Evolutionary conservation across 106 monocot species (phyloP).

Genomic region (Dioscorea dumetorum): DNA sequence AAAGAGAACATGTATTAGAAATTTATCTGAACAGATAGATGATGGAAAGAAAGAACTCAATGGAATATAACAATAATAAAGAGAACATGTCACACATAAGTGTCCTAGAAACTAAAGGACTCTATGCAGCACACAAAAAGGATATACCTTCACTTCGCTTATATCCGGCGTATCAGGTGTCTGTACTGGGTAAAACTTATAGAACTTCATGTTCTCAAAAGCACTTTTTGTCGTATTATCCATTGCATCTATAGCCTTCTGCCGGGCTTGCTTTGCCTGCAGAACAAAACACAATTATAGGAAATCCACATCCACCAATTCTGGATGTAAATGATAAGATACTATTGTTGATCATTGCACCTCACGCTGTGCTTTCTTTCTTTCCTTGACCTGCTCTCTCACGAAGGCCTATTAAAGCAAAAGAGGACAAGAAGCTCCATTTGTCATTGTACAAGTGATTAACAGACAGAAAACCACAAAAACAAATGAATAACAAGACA

Average conservation of each 20-base stretch:
- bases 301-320: background rate
- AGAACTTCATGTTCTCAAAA: conserved; percentile 75
- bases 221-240: conserved; percentile 59
- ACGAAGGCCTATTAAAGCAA: conserved; percentile 52
- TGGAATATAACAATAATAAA: no score
- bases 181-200: conserved; percentile 87
- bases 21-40: background rate
- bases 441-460: background rate
- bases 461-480: background rate
- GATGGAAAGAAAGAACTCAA: background rate
- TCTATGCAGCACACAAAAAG: background rate
- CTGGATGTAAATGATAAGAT: background rate
- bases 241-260: conserved; percentile 78
- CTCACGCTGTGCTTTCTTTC: conserved; percentile 62
- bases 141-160: conserved; percentile 66
- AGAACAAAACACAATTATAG: background rate
- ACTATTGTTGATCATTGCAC: conserved; percentile 15
- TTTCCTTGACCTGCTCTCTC: conserved; percentile 69
- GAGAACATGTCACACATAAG: no score
- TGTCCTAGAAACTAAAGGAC: no score
- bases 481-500: background rate
- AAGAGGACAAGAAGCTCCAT: background rate
- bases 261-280: conserved; percentile 78
- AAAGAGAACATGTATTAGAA: background rate
- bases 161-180: conserved; percentile 78